Evolutionary conservation across 75 land plant species (phyloP).

Genomic region (Adiantum capillusveneris): DNA sequence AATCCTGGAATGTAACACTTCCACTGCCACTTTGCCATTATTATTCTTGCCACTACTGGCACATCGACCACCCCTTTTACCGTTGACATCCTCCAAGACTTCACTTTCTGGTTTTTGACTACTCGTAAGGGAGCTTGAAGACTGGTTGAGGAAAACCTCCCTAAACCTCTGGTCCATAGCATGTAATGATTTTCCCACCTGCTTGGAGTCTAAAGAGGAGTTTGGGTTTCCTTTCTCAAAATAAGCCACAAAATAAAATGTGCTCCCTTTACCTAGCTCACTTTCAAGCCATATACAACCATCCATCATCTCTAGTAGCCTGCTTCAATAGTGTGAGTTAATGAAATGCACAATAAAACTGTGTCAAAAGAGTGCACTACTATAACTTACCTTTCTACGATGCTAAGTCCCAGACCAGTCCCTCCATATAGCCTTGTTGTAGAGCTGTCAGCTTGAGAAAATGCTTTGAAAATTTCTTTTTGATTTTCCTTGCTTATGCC

Average conservation of each 20-base stretch:
- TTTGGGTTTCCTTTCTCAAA: slow-evolving; percentile 16
- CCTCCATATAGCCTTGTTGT: slow-evolving; percentile 45
- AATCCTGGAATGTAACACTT: too few relatives aligned
- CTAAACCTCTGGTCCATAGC: background rate
- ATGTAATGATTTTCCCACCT: background rate
- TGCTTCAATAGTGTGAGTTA: background rate
- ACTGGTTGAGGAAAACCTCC: background rate
- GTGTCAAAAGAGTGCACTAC: background rate
- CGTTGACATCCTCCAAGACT: background rate
- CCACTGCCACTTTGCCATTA: too few relatives aligned
- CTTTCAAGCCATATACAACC: slow-evolving; percentile 43
- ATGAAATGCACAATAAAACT: background rate
- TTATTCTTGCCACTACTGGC: background rate
- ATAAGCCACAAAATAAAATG: slow-evolving; percentile 31
- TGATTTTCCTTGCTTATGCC: slow-evolving; percentile 42
- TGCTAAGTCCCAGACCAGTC: slow-evolving; percentile 44
- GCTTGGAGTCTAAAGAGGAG: background rate
- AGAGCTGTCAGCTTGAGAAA: slow-evolving; percentile 43
- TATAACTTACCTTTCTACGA: slow-evolving; percentile 32
- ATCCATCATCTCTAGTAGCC: slow-evolving; percentile 42
- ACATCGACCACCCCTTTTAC: background rate
- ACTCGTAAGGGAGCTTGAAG: background rate
- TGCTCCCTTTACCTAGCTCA: slow-evolving; percentile 39
- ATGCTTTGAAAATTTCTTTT: slow-evolving; percentile 40
- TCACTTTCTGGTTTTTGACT: background rate